Base-by-base conservation (phyloP, 495 filamentous ascomycete genomes). In the Hyaloscypha finlandica region DNA sequence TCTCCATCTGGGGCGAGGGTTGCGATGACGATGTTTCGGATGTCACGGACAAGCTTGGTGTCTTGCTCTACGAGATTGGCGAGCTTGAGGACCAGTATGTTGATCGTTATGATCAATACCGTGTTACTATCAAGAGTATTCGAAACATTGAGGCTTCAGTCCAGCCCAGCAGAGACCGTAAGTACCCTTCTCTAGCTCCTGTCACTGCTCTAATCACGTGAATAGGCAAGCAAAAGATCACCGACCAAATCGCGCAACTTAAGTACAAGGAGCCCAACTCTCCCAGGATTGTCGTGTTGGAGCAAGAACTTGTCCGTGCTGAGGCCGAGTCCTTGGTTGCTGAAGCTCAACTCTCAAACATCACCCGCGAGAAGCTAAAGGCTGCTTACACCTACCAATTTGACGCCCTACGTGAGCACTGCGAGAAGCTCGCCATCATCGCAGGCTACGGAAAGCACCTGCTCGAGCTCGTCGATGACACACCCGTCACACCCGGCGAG, bases 261-360 rank as follows among this genome's bases (percentile, higher is more conserved):
- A 99, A 99, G 79, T 99, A 98, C 88, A 98, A 98, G 81, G 96
- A 99, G 77, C 95, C 95, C 37, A 96, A 96, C 82, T 97, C 93
- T 11, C 93, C 96, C 51, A 93, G 92, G 77, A 98, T 99, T 61
- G 93, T 97, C 61, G 93, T 99, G 39, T 89, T 99, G 71, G 95
- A 99, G 80, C 95, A 98, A 78, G 95, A 99, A 79, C 90, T 99
- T 61, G 95, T 99, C 67, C 95, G 95, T 71, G 96, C 95, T 68
- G 95, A 99, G 78, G 95, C 95, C 74, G 95, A 99, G 79, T 98
- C 96, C 20, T 87, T 99, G 22, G 95, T 99, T 51, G 95, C 95
- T 70, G 95, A 99, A 79, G 95, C 95, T 39, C 95, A 99, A 77
- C 85, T 99, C 57, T 97, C 93, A 74, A 99, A 99, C 84, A 99